Percentiles rank a stretch among this genome's conserved stretches.
Conservation (phyloP, 192 early-diverging fungal species). For the Entomortierella parvispora region DNA sequence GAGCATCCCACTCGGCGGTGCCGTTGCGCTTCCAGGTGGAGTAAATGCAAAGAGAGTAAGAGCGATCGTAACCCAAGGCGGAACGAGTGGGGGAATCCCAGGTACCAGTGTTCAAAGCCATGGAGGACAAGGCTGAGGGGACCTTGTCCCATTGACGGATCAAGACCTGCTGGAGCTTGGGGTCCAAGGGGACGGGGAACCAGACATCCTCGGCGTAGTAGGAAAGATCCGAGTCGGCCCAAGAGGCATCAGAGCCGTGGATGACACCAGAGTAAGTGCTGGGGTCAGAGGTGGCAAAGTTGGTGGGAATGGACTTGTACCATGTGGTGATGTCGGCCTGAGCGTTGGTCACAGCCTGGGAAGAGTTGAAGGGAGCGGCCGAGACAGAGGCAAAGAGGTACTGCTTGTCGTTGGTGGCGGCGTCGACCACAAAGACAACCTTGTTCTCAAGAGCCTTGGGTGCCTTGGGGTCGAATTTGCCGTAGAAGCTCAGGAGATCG, state of each 20-base stretch:
- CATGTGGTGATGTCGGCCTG: conserved; percentile 42
- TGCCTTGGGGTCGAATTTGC: conserved; percentile 45
- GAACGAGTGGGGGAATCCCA: conserved; percentile 44
- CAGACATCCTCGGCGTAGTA: conserved; percentile 52
- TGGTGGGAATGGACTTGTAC: conserved; percentile 49
- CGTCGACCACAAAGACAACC: conserved; percentile 38
- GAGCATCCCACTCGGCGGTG: conserved; percentile 33
- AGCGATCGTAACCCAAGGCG: conserved; percentile 41
- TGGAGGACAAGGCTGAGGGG: conserved; percentile 45
- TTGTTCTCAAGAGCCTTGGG: conserved; percentile 51
- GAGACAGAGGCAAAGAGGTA: conserved; percentile 48
- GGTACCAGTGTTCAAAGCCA: conserved; percentile 51
- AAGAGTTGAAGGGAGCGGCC: conserved; percentile 40
- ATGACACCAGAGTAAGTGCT: conserved; percentile 31
- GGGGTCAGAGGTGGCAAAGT: conserved; percentile 43
- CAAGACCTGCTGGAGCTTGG: conserved; percentile 27
- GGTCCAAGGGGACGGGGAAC: conserved; percentile 41
- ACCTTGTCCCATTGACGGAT: conserved; percentile 52
- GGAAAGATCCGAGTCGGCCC: conserved; percentile 33
- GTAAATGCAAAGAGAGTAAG: conserved; percentile 45
- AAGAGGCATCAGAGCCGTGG: conserved; percentile 33
- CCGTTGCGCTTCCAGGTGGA: conserved; percentile 53
- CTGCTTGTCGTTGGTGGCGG: conserved; percentile 39
- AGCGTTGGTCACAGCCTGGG: conserved; percentile 27
- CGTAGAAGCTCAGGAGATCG: conserved; percentile 32